These are phyloP conservation scores for Phytophthora boehmeriae DNA, from an alignment of 352 stramenopile species.

Conservation along the genomic window DNA sequence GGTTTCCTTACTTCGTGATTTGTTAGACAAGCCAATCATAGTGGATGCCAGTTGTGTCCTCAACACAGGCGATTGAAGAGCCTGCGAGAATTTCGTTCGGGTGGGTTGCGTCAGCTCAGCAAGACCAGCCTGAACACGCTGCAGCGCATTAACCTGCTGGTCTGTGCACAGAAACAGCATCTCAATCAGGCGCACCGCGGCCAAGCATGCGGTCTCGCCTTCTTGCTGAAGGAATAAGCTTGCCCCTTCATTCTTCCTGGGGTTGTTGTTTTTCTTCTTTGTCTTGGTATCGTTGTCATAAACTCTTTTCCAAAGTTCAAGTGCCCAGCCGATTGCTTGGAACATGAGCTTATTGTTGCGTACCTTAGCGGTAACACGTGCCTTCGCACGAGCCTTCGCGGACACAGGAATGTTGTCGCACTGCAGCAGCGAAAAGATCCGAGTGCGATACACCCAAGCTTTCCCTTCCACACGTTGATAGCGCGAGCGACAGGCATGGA, in stretches of 20 bases:
- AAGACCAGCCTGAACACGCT: conserved; percentile 68
- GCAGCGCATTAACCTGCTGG: conserved; percentile 74
- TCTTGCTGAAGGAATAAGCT: conserved; percentile 49
- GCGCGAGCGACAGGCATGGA: conserved; percentile 53
- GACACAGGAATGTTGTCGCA: conserved; percentile 32
- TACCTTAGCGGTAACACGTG: conserved; percentile 49
- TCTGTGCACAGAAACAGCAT: conserved; percentile 82
- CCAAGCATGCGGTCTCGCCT: conserved; percentile 65
- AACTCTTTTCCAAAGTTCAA: conserved; percentile 73
- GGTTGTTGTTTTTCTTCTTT: conserved; percentile 31
- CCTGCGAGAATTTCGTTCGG: conserved; percentile 64
- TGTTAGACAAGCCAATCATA: conserved; percentile 75
- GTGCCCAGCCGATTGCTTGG: conserved; percentile 50
- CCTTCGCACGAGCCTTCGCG: conserved; percentile 39
- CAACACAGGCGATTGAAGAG: conserved; percentile 63
- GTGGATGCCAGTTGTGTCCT: conserved; percentile 65
- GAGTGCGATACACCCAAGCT: conserved; percentile 66
- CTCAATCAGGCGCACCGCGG: conserved; percentile 73
- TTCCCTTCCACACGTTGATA: conserved; percentile 53
- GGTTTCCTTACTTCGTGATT: conserved; percentile 74
- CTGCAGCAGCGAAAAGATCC: conserved; percentile 64
- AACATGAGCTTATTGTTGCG: conserved; percentile 76
- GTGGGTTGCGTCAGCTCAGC: conserved; percentile 57
- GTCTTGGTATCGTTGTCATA: conserved; percentile 49
- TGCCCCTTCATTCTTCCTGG: not conserved